These are phyloP conservation scores for Neofusicoccum ribis DNA, from an alignment of 2,329 filamentous ascomycete genomes.

Conservation along the genomic window DNA sequence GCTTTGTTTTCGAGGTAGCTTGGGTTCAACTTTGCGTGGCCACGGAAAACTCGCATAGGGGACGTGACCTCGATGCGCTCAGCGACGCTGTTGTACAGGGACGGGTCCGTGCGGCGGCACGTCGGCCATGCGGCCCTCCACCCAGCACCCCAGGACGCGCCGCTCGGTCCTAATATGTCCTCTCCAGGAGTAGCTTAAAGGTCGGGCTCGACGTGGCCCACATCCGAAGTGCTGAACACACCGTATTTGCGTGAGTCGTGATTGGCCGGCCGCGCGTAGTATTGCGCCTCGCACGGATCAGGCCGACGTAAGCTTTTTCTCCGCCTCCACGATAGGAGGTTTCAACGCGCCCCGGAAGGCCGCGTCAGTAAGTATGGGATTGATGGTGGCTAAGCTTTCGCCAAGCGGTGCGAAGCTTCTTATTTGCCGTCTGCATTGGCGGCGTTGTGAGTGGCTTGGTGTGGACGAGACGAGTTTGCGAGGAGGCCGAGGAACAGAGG, in stretches of 20 bases:
- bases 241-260: not conserved
- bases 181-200: not conserved
- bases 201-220: not conserved
- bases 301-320: slow-evolving; percentile 1
- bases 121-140: too few relatives aligned
- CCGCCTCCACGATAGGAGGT: not conserved
- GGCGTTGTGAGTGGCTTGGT: not conserved
- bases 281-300: not conserved
- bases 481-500: not conserved
- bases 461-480: too few relatives aligned
- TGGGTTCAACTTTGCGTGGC: too few relatives aligned
- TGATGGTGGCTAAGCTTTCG: not conserved
- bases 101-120: too few relatives aligned
- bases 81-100: too few relatives aligned
- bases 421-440: not conserved
- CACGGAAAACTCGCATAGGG: too few relatives aligned
- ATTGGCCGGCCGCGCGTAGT: not conserved
- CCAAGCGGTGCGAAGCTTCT: not conserved
- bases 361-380: not conserved
- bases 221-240: not conserved
- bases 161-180: not conserved
- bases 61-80: too few relatives aligned
- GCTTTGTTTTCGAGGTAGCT: too few relatives aligned
- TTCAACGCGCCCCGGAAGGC: not conserved
- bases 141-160: not conserved